These are phyloP conservation scores for Eucalyptus curtisii DNA, from an alignment of 345 rosid species.

Conservation along the genomic window DNA sequence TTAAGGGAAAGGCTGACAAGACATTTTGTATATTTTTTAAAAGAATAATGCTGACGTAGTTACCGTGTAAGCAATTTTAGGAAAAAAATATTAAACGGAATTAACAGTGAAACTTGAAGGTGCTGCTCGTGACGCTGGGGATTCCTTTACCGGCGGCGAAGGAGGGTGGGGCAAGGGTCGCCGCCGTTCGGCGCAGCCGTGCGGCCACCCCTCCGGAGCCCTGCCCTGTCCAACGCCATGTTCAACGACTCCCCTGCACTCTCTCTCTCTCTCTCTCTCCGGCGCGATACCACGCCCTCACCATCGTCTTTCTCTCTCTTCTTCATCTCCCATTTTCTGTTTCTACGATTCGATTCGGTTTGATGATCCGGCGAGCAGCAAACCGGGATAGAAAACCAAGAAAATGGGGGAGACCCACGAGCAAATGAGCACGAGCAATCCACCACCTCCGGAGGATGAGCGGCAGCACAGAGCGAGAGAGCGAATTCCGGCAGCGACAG, in stretches of 20 bases:
- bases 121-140: conserved; percentile 9
- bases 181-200: conserved; percentile 23
- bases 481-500: conserved; percentile 97
- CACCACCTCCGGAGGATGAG: conserved; percentile 14
- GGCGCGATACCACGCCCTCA: not conserved
- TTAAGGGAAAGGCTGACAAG: not conserved
- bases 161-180: too few species aligned
- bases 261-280: conserved; percentile 34
- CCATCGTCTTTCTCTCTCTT: not conserved
- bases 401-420: conserved; percentile 15
- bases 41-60: not conserved
- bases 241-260: conserved; percentile 49
- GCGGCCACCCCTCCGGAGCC: conserved; percentile 32
- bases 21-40: not conserved
- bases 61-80: not conserved
- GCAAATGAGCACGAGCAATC: not conserved
- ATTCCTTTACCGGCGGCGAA: conserved; percentile 23
- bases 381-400: conserved; percentile 12
- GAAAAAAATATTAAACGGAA: too few species aligned
- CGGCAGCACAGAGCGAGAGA: conserved; percentile 38
- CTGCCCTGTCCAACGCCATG: conserved; percentile 35
- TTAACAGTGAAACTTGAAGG: not conserved
- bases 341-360: not conserved
- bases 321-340: not conserved
- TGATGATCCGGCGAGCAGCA: conserved; percentile 9